These are phyloP conservation scores for Neopestalotiopsis sp. DNA, from an alignment of 2,329 filamentous ascomycete species.

Conservation along the genomic window DNA sequence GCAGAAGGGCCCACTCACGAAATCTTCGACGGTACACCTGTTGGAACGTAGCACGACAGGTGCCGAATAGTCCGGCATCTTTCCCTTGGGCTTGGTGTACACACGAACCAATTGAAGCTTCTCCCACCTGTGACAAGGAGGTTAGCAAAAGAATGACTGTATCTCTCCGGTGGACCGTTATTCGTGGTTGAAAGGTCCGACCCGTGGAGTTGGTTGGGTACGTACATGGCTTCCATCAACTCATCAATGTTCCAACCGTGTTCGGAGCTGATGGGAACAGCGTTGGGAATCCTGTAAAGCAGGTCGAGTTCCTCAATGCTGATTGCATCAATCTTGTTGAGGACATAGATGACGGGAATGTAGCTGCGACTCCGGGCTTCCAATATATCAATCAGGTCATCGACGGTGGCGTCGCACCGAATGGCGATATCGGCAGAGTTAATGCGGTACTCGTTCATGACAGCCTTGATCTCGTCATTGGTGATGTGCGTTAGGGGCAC, in stretches of 20 bases:
- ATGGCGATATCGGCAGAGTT: slow-evolving; percentile 97
- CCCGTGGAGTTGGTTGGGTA: slow-evolving; percentile 20
- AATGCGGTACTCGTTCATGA: slow-evolving; percentile 97
- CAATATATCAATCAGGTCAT: slow-evolving; percentile 94
- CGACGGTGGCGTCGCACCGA: slow-evolving; percentile 94
- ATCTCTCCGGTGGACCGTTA: neutral
- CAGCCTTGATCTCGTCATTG: slow-evolving; percentile 95
- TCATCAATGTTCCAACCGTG: slow-evolving; percentile 98
- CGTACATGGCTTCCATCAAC: slow-evolving; percentile 88
- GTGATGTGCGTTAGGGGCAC: slow-evolving; percentile 91
- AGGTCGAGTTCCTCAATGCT: slow-evolving; percentile 97
- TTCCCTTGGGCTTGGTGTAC: slow-evolving; percentile 98
- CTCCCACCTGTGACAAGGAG: slow-evolving; percentile 69
- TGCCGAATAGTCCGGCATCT: slow-evolving; percentile 86
- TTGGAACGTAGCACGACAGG: slow-evolving; percentile 87
- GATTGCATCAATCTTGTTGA: slow-evolving; percentile 99
- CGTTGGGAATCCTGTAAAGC: slow-evolving; percentile 94
- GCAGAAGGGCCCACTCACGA: slow-evolving; percentile 67
- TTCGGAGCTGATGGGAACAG: slow-evolving; percentile 96
- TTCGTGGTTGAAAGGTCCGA: neutral
- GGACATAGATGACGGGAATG: slow-evolving; percentile 97
- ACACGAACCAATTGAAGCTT: slow-evolving; percentile 90
- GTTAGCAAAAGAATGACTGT: neutral
- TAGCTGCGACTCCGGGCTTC: slow-evolving; percentile 95
- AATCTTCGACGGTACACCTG: slow-evolving; percentile 92